These are phyloP conservation scores for Eleusine coracana DNA, from an alignment of 176 grass and related monocot species.

Conservation along the genomic window DNA sequence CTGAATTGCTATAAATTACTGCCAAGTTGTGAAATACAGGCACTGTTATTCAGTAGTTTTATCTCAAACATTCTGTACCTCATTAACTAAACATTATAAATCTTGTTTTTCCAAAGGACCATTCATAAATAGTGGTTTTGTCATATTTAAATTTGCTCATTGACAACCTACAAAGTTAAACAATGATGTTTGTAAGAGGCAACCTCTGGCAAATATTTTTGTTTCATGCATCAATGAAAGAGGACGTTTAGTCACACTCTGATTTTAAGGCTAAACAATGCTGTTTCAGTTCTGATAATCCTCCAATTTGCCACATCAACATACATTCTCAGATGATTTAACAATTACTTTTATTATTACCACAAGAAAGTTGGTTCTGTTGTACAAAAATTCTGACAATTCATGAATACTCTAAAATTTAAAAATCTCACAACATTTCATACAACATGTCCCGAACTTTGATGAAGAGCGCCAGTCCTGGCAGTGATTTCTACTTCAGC, in stretches of 20 bases:
- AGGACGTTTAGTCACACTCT: not conserved
- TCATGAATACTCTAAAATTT: not conserved
- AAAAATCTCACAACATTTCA: slow-evolving; percentile 10
- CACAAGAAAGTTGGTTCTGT: not conserved
- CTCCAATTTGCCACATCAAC: not conserved
- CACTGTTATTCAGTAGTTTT: not conserved
- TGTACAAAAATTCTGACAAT: slow-evolving; percentile 32
- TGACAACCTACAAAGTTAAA: not conserved
- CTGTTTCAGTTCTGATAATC: not conserved
- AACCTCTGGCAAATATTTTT: too few species aligned
- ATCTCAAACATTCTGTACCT: not conserved
- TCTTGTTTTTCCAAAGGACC: too few species aligned
- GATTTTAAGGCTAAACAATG: not conserved
- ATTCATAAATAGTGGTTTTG: too few species aligned
- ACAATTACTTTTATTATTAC: not conserved
- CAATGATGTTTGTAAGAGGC: not conserved
- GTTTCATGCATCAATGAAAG: not conserved
- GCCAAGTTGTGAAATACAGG: not conserved
- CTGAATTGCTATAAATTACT: not conserved
- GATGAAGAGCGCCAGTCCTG: not conserved
- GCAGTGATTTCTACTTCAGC: not conserved
- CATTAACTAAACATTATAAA: not conserved
- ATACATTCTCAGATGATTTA: not conserved
- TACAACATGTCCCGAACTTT: slow-evolving; percentile 22
- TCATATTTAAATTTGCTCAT: not conserved